Evolutionary conservation across 73 alveolate species (phyloP).

Genomic region (Tetrahymena malaccensis): DNA sequence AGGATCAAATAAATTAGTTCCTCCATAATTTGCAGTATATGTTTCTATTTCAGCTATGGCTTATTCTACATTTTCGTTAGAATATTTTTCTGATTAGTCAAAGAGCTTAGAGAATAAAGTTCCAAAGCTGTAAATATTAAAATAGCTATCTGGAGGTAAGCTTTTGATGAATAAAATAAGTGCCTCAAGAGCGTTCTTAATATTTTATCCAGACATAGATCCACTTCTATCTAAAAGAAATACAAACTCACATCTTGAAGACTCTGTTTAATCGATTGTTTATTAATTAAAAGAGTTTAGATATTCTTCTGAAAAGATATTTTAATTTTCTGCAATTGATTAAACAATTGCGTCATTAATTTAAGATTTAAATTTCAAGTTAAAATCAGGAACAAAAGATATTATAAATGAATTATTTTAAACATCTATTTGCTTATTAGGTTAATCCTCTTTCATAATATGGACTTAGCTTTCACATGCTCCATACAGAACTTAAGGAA

Average conservation of each 20-base stretch:
- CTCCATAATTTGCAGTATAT: constrained; percentile 68
- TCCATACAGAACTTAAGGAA: not conserved
- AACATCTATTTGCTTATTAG: not conserved
- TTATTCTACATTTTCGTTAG: not conserved
- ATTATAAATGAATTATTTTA: not conserved
- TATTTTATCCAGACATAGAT: constrained; percentile 64
- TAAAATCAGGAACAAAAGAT: not conserved
- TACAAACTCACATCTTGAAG: constrained; percentile 32
- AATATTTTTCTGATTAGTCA: not conserved
- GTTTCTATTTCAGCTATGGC: not conserved
- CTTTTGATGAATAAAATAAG: constrained; percentile 52
- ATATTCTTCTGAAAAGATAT: not conserved
- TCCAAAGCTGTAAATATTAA: constrained; percentile 73
- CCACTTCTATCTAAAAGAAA: constrained; percentile 80
- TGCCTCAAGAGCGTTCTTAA: constrained; percentile 55
- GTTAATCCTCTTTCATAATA: not conserved
- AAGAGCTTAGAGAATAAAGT: not conserved
- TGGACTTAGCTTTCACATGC: not conserved
- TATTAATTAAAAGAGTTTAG: not conserved
- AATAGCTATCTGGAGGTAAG: constrained; percentile 52
- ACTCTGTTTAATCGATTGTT: not conserved
- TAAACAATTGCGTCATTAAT: not conserved
- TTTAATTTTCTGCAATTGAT: not conserved
- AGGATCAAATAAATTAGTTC: constrained; percentile 81
- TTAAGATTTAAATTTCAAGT: not conserved